A percentile compares a stretch with the other conserved stretches of the same genome.
Conservation (phyloP, 306 rosid species). For the Cajanus cajan region DNA sequence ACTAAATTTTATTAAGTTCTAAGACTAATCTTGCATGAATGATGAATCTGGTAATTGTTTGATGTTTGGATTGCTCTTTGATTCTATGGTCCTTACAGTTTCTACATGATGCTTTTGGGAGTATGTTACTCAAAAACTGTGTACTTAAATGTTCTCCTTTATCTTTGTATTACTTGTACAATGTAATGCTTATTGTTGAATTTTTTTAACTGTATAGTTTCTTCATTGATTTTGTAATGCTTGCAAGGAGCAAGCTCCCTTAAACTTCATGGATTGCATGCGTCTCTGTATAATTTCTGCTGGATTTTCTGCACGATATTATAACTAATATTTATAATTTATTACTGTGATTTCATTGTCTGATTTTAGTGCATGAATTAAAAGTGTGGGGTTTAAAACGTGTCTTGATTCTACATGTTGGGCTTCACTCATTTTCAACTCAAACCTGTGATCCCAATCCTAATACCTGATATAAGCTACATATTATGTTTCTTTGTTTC, state of each 20-base stretch:
- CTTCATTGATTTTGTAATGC: too few species aligned
- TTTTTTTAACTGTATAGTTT: too few species aligned
- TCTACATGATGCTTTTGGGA: background rate
- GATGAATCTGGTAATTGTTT: background rate
- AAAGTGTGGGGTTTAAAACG: background rate
- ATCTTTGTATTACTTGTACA: background rate
- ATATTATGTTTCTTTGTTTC: background rate
- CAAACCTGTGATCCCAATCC: background rate
- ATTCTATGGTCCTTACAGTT: background rate
- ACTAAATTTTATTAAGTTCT: background rate
- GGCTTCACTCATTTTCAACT: background rate
- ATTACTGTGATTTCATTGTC: background rate
- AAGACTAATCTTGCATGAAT: background rate
- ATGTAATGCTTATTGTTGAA: background rate
- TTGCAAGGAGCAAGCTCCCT: background rate
- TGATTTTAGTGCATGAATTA: too few species aligned
- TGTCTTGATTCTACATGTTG: background rate
- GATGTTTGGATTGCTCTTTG: background rate
- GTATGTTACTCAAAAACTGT: background rate
- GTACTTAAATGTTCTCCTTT: background rate
- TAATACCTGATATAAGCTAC: background rate
- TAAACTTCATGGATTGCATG: background rate
- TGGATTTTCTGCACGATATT: background rate
- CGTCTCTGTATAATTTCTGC: background rate
- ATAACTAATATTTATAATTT: background rate